These are phyloP conservation scores for Vanderwaltozyma verrucispora DNA, from an alignment of 805 yeast species.

Conservation along the genomic window DNA sequence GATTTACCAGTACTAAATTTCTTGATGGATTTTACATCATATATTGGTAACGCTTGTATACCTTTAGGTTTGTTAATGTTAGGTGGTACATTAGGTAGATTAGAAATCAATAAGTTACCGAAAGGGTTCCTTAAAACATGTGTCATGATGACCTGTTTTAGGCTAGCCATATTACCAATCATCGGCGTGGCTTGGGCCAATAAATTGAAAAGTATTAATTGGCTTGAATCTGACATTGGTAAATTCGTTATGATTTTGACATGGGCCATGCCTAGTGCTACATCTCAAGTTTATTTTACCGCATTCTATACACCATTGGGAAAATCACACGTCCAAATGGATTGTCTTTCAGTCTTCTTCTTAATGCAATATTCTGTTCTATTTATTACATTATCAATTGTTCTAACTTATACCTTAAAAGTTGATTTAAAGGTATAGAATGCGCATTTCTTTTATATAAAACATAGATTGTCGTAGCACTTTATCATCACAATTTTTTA, in stretches of 20 bases:
- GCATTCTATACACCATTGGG: constrained; percentile 73
- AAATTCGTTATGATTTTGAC: constrained; percentile 65
- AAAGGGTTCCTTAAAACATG: constrained; percentile 54
- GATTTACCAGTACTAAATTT: constrained; percentile 73
- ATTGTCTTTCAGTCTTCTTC: constrained; percentile 63
- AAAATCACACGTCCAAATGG: constrained; percentile 50
- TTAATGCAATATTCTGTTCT: constrained; percentile 57
- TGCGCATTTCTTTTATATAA: no score
- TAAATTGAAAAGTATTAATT: constrained; percentile 48
- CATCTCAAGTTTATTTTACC: constrained; percentile 78
- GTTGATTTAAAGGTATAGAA: constrained; percentile 21
- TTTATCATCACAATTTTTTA: no score
- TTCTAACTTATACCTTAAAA: constrained; percentile 47
- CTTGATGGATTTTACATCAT: constrained; percentile 67
- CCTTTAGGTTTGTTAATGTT: constrained; percentile 75
- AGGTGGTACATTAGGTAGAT: constrained; percentile 82
- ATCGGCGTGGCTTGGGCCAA: constrained; percentile 62
- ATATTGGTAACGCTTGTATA: constrained; percentile 79
- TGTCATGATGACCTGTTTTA: constrained; percentile 40
- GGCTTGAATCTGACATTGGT: constrained; percentile 51
- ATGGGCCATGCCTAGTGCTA: constrained; percentile 80
- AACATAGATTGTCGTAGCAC: no score
- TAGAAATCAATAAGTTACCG: constrained; percentile 50
- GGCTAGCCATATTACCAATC: constrained; percentile 66
- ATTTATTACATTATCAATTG: constrained; percentile 58